These are phyloP conservation scores for Cydonia oblonga DNA, from an alignment of 331 rosid species.

Conservation along the genomic window DNA sequence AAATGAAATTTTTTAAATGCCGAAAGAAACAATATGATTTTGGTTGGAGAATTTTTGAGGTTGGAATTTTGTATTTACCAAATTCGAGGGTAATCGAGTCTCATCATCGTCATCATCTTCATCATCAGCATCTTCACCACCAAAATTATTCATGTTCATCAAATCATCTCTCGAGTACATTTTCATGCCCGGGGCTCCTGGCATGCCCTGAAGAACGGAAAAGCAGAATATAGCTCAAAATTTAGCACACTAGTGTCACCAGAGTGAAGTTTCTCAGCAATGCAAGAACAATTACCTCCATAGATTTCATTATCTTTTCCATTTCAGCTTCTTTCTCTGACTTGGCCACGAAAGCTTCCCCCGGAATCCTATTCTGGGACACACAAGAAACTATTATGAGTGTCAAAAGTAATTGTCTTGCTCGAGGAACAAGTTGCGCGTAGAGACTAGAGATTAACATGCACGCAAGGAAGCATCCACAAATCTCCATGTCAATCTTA, in stretches of 20 bases:
- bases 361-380: conserved; percentile 68
- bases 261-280: background rate
- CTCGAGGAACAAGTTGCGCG: background rate
- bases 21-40: background rate
- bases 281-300: conserved; percentile 55
- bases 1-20: background rate
- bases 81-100: conserved; percentile 47
- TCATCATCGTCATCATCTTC: conserved; percentile 56
- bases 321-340: conserved; percentile 90
- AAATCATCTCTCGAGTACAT: conserved; percentile 91
- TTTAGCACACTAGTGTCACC: too few relatives aligned
- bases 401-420: background rate
- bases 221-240: conserved; percentile 10
- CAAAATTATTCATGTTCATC: conserved; percentile 70
- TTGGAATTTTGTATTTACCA: conserved; percentile 39
- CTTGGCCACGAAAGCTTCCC: conserved; percentile 79
- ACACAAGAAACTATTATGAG: background rate
- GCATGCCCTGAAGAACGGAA: conserved; percentile 72
- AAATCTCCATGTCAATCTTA: background rate
- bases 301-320: conserved; percentile 85
- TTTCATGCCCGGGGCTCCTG: conserved; percentile 97
- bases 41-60: background rate
- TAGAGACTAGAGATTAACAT: background rate
- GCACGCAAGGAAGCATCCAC: background rate
- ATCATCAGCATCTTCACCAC: conserved; percentile 48